These are phyloP conservation scores for Mytilinidion resinicola DNA, from an alignment of 495 filamentous ascomycete species.

Conservation along the genomic window DNA sequence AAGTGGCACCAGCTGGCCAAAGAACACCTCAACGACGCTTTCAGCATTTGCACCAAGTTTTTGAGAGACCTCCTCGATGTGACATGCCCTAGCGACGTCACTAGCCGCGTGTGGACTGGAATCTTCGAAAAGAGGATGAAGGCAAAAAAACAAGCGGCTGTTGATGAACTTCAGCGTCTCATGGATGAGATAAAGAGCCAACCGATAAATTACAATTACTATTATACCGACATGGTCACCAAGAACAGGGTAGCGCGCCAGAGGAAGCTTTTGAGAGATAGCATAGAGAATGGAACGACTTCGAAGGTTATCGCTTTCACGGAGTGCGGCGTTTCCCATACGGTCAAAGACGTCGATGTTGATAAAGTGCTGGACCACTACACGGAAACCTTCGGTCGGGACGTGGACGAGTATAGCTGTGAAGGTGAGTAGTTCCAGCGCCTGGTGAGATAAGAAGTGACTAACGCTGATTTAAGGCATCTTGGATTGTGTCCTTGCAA, in stretches of 20 bases:
- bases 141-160: neutral
- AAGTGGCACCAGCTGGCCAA: neutral
- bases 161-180: neutral
- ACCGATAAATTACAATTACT: neutral
- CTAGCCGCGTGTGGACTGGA: neutral
- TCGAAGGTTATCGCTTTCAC: neutral
- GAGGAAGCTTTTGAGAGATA: neutral
- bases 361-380: neutral
- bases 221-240: neutral
- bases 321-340: neutral
- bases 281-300: constrained; percentile 4
- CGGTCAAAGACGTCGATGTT: neutral
- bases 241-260: neutral
- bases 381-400: neutral
- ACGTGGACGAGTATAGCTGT: neutral
- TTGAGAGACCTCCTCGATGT: neutral
- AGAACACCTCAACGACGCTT: neutral
- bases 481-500: neutral
- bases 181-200: neutral
- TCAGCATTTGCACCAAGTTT: neutral
- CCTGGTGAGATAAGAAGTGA: too few relatives aligned
- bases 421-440: too few relatives aligned
- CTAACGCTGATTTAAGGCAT: too few relatives aligned
- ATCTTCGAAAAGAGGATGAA: neutral
- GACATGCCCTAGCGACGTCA: neutral